These are phyloP conservation scores for Dictyostelium intermedium DNA, from an alignment of 78 protist species.

Conservation along the genomic window DNA sequence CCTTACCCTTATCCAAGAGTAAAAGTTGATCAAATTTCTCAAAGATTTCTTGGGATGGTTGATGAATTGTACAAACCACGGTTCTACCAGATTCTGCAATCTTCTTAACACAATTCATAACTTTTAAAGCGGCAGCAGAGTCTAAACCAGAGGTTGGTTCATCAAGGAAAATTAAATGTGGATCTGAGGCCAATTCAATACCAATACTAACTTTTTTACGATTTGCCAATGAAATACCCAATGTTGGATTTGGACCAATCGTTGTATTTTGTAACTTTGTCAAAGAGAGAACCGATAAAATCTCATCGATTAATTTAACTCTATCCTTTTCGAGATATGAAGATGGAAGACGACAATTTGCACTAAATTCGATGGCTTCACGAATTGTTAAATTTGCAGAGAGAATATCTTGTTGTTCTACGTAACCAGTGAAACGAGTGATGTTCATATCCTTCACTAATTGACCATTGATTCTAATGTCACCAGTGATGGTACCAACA, in stretches of 20 bases:
- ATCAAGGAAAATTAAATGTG: conserved; percentile 81
- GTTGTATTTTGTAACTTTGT: conserved; percentile 21
- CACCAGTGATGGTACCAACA: conserved; percentile 50
- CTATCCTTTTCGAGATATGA: conserved; percentile 13
- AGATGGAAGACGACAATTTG: conserved; percentile 50
- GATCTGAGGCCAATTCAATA: conserved; percentile 82
- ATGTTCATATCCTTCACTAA: conserved; percentile 13
- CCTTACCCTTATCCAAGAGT: conserved; percentile 53
- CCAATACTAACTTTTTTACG: conserved; percentile 82
- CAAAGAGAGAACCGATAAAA: background rate
- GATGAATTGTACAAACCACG: conserved; percentile 81
- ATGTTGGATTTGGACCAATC: conserved; percentile 70
- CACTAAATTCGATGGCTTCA: conserved; percentile 74
- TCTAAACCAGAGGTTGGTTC: conserved; percentile 86
- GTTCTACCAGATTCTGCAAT: conserved; percentile 54
- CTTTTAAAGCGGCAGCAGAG: conserved; percentile 68
- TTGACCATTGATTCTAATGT: conserved; percentile 12
- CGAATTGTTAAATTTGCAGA: conserved; percentile 62
- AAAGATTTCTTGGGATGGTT: conserved; percentile 75
- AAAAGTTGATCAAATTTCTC: conserved; percentile 73
- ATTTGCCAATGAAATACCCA: conserved; percentile 86
- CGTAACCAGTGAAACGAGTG: conserved; percentile 64
- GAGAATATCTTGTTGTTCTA: conserved; percentile 60
- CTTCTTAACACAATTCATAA: conserved; percentile 40
- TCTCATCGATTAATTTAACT: conserved; percentile 33